These are phyloP conservation scores for Mucor lusitanicus DNA, from an alignment of 371 early-diverging fungal genomes.

Conservation along the genomic window DNA sequence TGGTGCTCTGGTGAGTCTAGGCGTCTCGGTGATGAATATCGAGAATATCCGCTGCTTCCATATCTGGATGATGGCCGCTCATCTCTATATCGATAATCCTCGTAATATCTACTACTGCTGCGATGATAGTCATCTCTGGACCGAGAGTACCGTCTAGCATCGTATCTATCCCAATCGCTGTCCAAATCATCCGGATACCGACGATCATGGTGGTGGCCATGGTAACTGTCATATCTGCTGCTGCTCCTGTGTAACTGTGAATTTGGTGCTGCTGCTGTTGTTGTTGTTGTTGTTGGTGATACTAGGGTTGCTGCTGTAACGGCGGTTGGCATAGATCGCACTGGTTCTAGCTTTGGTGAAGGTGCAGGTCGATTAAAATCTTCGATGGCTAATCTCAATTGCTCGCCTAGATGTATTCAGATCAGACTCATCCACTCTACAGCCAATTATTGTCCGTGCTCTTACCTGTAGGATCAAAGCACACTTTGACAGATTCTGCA, in stretches of 20 bases:
- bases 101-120: slow-evolving; percentile 17
- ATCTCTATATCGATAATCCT: slow-evolving; percentile 25
- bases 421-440: not conserved
- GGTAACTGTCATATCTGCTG: slow-evolving; percentile 1
- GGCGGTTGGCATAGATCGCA: not conserved
- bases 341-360: not conserved
- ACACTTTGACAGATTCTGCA: slow-evolving; percentile 56
- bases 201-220: slow-evolving; percentile 1
- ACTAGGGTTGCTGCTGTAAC: no score
- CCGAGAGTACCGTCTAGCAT: slow-evolving; percentile 12
- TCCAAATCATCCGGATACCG: slow-evolving; percentile 3
- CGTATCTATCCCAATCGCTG: slow-evolving; percentile 12
- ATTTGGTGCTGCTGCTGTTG: not conserved
- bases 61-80: slow-evolving; percentile 22
- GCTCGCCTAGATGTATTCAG: slow-evolving; percentile 2
- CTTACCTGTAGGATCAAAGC: slow-evolving; percentile 61
- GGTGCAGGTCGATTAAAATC: slow-evolving; percentile 7
- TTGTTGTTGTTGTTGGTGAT: not conserved
- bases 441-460: not conserved
- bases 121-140: slow-evolving; percentile 12
- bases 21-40: slow-evolving; percentile 42
- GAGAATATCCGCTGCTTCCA: slow-evolving; percentile 29
- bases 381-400: slow-evolving; percentile 12
- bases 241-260: slow-evolving; percentile 2
- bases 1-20: slow-evolving; percentile 2